These are phyloP conservation scores for Saccharomyces hybrid DNA, from an alignment of 1,139 yeast species.

Conservation along the genomic window DNA sequence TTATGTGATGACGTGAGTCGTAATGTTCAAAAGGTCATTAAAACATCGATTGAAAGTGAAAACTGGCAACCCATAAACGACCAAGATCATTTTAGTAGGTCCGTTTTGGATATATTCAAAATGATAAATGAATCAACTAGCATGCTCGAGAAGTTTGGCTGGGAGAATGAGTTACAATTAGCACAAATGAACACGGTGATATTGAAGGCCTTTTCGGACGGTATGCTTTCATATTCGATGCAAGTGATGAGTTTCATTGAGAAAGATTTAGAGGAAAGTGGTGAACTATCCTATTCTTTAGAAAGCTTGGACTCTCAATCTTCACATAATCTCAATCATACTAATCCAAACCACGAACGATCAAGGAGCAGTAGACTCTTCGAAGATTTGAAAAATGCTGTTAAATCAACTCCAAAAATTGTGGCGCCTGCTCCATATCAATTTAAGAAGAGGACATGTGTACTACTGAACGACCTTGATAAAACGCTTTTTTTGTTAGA, in stretches of 20 bases:
- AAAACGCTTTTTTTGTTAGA: conserved; percentile 52
- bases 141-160: conserved; percentile 47
- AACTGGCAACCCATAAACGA: conserved; percentile 47
- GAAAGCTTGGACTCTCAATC: background rate
- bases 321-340: background rate
- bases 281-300: background rate
- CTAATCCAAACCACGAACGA: background rate
- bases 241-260: conserved; percentile 41
- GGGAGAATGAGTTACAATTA: conserved; percentile 56
- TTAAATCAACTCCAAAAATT: conserved; percentile 33
- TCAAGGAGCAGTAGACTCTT: conserved; percentile 36
- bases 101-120: conserved; percentile 61
- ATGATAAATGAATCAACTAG: conserved; percentile 52
- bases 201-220: conserved; percentile 55
- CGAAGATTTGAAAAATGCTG: conserved; percentile 42
- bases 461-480: conserved; percentile 66
- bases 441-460: conserved; percentile 59
- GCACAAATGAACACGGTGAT: conserved; percentile 54
- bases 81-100: conserved; percentile 39
- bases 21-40: conserved; percentile 44
- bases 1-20: conserved; percentile 52
- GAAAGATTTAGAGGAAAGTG: conserved; percentile 39
- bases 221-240: conserved; percentile 47
- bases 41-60: conserved; percentile 50
- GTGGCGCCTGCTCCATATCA: conserved; percentile 49